Percentiles rank a stretch among this genome's conserved stretches.
phyloP scores from a whole-genome alignment of 305 asterid genomes.

The Rubia peregrina region DNA sequence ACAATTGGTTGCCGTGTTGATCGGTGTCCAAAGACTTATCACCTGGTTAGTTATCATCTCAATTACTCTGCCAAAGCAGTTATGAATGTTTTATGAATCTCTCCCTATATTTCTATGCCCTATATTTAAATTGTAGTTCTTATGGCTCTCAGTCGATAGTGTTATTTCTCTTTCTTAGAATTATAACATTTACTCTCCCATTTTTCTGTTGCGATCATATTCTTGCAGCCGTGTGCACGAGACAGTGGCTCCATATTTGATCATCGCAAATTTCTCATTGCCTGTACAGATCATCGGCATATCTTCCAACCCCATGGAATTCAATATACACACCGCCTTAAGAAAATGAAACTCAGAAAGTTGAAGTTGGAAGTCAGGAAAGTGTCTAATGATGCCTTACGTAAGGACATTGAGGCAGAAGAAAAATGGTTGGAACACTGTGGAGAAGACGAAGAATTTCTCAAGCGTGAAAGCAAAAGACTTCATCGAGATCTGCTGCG shows the following conservation, averaged over 20 bases:
- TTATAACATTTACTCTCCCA: not conserved
- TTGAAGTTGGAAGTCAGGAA: conserved; percentile 68
- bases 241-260: conserved; percentile 85
- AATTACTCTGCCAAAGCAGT: not conserved
- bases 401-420: conserved; percentile 91
- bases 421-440: conserved; percentile 95
- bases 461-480: conserved; percentile 98
- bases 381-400: conserved; percentile 67
- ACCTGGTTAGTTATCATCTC: conserved; percentile 55
- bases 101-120: not conserved
- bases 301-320: conserved; percentile 86
- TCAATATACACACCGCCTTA: conserved; percentile 45
- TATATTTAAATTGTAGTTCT: conserved; percentile 3
- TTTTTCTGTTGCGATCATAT: not conserved
- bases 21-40: conserved; percentile 97
- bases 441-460: conserved; percentile 98
- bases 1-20: conserved; percentile 99
- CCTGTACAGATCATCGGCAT: conserved; percentile 90
- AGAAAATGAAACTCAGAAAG: conserved; percentile 71
- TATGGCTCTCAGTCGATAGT: not conserved
- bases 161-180: not conserved
- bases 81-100: not conserved
- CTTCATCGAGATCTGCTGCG: conserved; percentile 89
- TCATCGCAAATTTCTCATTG: conserved; percentile 96
- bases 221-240: conserved; percentile 93